These are phyloP conservation scores for Fusarium sp. DNA, from an alignment of 2,329 filamentous ascomycete species.

Conservation along the genomic window DNA sequence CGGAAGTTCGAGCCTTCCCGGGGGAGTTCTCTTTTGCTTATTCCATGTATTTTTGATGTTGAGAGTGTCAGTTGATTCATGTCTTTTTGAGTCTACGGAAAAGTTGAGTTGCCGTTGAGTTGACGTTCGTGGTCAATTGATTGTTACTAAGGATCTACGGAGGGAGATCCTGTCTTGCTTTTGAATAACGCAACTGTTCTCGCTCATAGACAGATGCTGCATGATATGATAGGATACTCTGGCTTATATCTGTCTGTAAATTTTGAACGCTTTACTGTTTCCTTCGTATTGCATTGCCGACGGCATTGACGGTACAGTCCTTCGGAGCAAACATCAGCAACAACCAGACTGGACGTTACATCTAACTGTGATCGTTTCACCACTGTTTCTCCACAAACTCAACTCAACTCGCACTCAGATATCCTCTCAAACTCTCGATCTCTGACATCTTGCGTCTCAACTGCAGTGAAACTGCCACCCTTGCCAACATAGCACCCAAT, in stretches of 20 bases:
- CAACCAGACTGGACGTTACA: neutral
- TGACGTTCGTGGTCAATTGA: neutral
- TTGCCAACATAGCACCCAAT: neutral
- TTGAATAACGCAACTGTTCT: neutral
- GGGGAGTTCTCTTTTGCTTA: constrained; percentile 32
- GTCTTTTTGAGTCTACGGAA: neutral
- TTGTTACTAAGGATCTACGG: no score
- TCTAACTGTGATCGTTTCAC: neutral
- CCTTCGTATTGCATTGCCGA: no score
- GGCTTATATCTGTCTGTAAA: no score
- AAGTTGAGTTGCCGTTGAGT: neutral
- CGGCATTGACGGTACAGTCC: no score
- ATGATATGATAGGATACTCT: no score
- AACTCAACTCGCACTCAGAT: neutral
- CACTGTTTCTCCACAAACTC: neutral
- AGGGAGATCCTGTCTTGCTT: no score
- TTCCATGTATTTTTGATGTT: neutral
- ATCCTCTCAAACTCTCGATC: neutral
- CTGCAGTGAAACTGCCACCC: neutral
- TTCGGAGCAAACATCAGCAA: no score
- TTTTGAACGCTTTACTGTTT: no score
- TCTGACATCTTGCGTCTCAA: neutral
- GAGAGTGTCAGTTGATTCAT: neutral
- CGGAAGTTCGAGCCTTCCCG: constrained; percentile 46
- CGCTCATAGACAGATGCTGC: neutral